Conservation (phyloP, 176 grass and related monocot genomes). For the Phoenix roebelenii region DNA sequence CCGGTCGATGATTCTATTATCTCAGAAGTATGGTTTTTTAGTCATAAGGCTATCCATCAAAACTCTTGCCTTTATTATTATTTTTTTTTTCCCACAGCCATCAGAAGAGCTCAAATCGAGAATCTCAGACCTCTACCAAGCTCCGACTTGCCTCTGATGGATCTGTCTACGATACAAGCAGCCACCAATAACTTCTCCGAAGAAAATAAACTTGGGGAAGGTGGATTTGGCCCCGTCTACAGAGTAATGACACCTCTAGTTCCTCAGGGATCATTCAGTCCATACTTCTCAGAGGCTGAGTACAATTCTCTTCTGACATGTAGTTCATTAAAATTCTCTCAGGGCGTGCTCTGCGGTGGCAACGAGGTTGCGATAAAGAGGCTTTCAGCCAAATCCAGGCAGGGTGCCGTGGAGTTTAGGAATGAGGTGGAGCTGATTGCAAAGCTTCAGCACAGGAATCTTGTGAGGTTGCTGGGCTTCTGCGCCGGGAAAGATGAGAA, state of each 20-base stretch:
- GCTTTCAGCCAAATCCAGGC: slow-evolving; percentile 61
- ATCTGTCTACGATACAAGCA: slow-evolving; percentile 43
- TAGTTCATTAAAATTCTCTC: neutral
- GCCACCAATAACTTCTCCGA: slow-evolving; percentile 77
- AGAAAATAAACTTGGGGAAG: slow-evolving; percentile 88
- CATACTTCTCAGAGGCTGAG: too few species aligned
- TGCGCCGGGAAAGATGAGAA: slow-evolving; percentile 83
- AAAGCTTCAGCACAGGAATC: slow-evolving; percentile 90
- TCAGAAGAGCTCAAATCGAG: slow-evolving; percentile 62
- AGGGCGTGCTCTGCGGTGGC: slow-evolving; percentile 58
- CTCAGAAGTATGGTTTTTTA: too few species aligned
- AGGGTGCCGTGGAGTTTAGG: slow-evolving; percentile 51
- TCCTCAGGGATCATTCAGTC: too few species aligned
- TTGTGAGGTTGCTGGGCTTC: slow-evolving; percentile 68
- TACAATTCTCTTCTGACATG: too few species aligned
- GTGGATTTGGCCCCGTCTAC: slow-evolving; percentile 81
- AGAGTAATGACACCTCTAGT: slow-evolving; percentile 27
- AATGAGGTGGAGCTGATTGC: slow-evolving; percentile 90
- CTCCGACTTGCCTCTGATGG: slow-evolving; percentile 75
- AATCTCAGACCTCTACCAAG: slow-evolving; percentile 51
- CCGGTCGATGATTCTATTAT: too few species aligned
- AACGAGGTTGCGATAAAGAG: slow-evolving; percentile 81
- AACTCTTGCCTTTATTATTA: slow-evolving; percentile 10
- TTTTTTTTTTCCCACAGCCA: slow-evolving; percentile 22
- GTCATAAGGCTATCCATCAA: too few species aligned